Percentiles rank a stretch among this genome's conserved stretches.
phyloP scores from a whole-genome alignment of 106 monocot genomes.

The Posidonia australis region DNA sequence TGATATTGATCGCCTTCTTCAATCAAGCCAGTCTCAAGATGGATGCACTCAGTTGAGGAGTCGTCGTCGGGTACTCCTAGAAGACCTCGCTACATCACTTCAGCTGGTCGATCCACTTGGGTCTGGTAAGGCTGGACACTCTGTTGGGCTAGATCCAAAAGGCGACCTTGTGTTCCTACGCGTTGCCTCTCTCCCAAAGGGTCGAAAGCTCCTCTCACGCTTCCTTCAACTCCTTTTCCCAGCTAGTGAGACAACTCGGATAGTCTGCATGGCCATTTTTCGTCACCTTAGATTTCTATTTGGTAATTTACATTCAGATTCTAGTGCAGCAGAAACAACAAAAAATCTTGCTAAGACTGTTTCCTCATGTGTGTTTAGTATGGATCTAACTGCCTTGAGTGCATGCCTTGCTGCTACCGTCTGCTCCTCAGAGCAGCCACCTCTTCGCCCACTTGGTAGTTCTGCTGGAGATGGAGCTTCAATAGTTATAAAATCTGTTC shows the following conservation, averaged over 20 bases:
- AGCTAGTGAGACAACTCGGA: slow-evolving; percentile 57
- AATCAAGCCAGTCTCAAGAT: slow-evolving; percentile 49
- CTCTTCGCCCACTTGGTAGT: slow-evolving; percentile 81
- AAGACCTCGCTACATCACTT: slow-evolving; percentile 81
- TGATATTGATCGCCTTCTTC: slow-evolving; percentile 76
- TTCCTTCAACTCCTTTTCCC: slow-evolving; percentile 57
- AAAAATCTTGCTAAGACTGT: slow-evolving; percentile 46
- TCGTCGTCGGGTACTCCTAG: slow-evolving; percentile 51
- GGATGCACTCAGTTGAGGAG: slow-evolving; percentile 53
- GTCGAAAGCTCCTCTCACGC: slow-evolving; percentile 64
- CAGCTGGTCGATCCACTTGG: slow-evolving; percentile 85
- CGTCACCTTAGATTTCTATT: slow-evolving; percentile 77
- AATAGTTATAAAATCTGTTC: slow-evolving; percentile 58
- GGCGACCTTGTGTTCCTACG: slow-evolving; percentile 88
- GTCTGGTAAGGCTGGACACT: slow-evolving; percentile 32
- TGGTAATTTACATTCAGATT: slow-evolving; percentile 56
- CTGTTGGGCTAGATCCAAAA: slow-evolving; percentile 49
- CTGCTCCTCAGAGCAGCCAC: slow-evolving; percentile 93
- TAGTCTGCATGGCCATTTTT: slow-evolving; percentile 91
- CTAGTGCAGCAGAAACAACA: slow-evolving; percentile 50
- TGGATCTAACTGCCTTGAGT: slow-evolving; percentile 73
- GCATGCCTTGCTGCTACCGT: slow-evolving; percentile 93
- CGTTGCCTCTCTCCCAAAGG: slow-evolving; percentile 66
- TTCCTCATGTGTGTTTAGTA: slow-evolving; percentile 42
- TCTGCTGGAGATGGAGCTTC: slow-evolving; percentile 86